Conservation (phyloP, 2,329 filamentous ascomycete genomes). For the Hymenoscyphus albidus region DNA sequence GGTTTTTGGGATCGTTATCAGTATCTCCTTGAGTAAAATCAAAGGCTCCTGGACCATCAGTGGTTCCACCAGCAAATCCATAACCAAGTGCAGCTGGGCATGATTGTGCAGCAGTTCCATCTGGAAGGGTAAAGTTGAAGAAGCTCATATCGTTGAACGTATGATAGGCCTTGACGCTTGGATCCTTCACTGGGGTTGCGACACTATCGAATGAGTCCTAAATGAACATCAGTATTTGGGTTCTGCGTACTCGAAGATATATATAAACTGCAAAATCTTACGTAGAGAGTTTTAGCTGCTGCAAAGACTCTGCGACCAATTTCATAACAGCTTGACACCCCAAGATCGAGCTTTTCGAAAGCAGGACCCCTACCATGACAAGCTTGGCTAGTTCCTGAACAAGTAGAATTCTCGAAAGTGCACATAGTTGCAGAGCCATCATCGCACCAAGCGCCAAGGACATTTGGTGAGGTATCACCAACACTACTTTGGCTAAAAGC, state of each 20-base stretch:
- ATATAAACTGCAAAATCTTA: conserved; percentile 25
- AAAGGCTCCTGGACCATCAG: conserved; percentile 84
- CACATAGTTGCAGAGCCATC: conserved; percentile 72
- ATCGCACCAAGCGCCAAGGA: conserved; percentile 83
- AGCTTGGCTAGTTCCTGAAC: conserved; percentile 59
- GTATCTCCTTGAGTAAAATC: conserved; percentile 87
- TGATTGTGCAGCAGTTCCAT: conserved; percentile 66
- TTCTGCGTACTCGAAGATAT: neutral
- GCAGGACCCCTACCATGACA: conserved; percentile 71
- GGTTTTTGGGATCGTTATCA: conserved; percentile 57
- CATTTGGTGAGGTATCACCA: conserved; percentile 84
- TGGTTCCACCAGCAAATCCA: conserved; percentile 87
- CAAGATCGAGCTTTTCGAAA: conserved; percentile 64
- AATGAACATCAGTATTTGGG: neutral
- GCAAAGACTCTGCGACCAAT: conserved; percentile 67
- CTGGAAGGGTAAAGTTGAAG: conserved; percentile 68
- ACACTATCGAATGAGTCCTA: conserved; percentile 31
- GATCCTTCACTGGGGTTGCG: conserved; percentile 50
- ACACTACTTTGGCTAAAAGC: conserved; percentile 91
- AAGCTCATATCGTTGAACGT: conserved; percentile 79
- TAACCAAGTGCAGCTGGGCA: conserved; percentile 87
- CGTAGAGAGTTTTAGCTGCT: conserved; percentile 56
- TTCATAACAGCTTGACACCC: conserved; percentile 70
- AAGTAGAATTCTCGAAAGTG: conserved; percentile 78
- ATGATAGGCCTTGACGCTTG: conserved; percentile 74